phyloP scores from a whole-genome alignment of 2,329 filamentous ascomycete species.

The Pochonia chlamydosporia region DNA sequence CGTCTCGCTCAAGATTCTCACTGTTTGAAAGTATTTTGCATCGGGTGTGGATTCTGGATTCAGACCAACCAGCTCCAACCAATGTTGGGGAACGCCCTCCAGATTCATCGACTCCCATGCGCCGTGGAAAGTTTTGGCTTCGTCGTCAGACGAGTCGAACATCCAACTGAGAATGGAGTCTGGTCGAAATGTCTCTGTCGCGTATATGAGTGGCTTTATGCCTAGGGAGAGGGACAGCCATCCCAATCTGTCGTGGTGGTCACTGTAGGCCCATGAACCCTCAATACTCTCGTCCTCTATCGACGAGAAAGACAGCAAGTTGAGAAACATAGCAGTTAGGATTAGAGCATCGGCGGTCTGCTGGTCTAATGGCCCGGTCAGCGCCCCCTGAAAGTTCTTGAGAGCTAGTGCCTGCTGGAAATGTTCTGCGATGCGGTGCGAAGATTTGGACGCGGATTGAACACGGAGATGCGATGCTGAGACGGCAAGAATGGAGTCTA shows the following conservation, averaged over 20 bases:
- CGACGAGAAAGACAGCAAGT: conserved; percentile 16
- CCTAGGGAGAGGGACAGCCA: conserved; percentile 20
- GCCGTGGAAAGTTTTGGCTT: conserved; percentile 9
- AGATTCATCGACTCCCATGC: conserved; percentile 9
- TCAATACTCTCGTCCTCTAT: conserved; percentile 5
- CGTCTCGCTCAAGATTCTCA: conserved; percentile 11
- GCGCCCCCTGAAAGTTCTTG: conserved; percentile 13
- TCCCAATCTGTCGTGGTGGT: conserved; percentile 5
- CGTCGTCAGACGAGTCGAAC: conserved; percentile 11
- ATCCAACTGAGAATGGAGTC: conserved; percentile 14
- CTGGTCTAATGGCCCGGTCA: conserved; percentile 12
- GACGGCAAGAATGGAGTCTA: conserved; percentile 16
- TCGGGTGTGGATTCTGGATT: background rate
- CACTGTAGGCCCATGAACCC: background rate
- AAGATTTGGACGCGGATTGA: background rate
- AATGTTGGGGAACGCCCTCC: conserved; percentile 8
- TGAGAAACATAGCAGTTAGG: conserved; percentile 18
- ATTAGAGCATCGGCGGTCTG: conserved; percentile 17
- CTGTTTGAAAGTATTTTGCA: conserved; percentile 1
- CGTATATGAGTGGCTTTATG: conserved; percentile 15
- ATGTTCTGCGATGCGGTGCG: conserved; percentile 15
- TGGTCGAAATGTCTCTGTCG: conserved; percentile 12
- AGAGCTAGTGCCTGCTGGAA: conserved; percentile 17
- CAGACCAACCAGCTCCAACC: background rate
- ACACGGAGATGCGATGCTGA: conserved; percentile 18